A percentile compares a stretch with the other conserved stretches of the same genome.
Evolutionary conservation across 495 filamentous ascomycete species (phyloP).

Genomic region (Aspergillus avenaceus): DNA sequence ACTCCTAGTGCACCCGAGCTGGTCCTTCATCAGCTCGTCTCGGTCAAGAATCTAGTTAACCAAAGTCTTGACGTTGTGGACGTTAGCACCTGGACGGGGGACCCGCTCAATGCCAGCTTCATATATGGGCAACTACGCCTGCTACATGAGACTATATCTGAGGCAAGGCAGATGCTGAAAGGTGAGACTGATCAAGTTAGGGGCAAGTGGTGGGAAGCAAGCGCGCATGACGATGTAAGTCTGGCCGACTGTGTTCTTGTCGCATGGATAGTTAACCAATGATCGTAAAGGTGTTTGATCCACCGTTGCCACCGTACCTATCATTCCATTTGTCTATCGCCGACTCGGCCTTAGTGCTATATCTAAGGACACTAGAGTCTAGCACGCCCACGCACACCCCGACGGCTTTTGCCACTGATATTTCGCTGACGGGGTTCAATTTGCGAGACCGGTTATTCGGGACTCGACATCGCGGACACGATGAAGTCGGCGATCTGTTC

Average conservation of each 20-base stretch:
- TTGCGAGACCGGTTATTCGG: constrained; percentile 54
- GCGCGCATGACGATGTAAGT: constrained; percentile 48
- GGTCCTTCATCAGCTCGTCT: constrained; percentile 63
- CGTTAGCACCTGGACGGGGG: constrained; percentile 64
- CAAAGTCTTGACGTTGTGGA: constrained; percentile 74
- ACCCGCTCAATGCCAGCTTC: constrained; percentile 57
- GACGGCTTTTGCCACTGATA: constrained; percentile 50
- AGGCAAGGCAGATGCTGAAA: constrained; percentile 55
- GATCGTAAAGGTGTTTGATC: constrained; percentile 46
- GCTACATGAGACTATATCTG: constrained; percentile 68
- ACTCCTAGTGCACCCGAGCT: constrained; percentile 46
- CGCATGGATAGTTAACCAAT: neutral
- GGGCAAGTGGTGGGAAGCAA: constrained; percentile 56
- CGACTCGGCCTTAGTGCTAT: constrained; percentile 72
- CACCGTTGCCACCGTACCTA: constrained; percentile 54
- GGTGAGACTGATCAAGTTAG: constrained; percentile 46
- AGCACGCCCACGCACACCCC: constrained; percentile 56
- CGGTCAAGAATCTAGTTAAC: constrained; percentile 69
- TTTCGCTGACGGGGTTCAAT: constrained; percentile 53
- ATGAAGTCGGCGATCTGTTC: constrained; percentile 76
- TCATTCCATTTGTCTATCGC: constrained; percentile 73
- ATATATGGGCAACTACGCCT: constrained; percentile 77
- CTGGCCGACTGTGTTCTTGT: neutral
- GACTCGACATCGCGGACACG: constrained; percentile 61
- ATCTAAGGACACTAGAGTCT: constrained; percentile 73